Conservation (phyloP, 805 yeast species). For the Lachancea dasiensis region DNA sequence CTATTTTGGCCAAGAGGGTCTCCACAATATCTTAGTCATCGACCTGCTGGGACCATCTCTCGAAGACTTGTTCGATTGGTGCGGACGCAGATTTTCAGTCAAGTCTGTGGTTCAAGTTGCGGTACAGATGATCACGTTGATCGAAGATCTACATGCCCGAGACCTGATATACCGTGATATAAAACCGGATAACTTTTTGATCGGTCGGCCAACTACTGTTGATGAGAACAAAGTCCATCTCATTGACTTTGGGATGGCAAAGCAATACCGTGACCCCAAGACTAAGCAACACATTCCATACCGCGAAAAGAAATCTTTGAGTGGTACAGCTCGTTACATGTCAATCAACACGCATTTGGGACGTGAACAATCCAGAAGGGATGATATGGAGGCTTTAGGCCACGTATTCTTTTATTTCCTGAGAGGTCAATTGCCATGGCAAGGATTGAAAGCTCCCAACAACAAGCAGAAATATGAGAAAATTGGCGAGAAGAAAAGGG, state of each 20-base stretch:
- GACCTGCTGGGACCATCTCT: slow-evolving; percentile 93
- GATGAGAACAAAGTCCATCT: slow-evolving; percentile 82
- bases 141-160: slow-evolving; percentile 81
- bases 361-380: slow-evolving; percentile 93
- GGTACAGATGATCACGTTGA: slow-evolving; percentile 85
- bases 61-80: slow-evolving; percentile 97
- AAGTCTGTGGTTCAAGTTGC: slow-evolving; percentile 93
- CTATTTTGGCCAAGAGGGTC: slow-evolving; percentile 97
- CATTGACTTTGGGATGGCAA: slow-evolving; percentile 98
- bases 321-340: slow-evolving; percentile 99
- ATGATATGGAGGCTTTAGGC: slow-evolving; percentile 93
- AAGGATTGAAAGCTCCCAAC: slow-evolving; percentile 96
- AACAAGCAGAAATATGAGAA: slow-evolving; percentile 97
- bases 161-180: slow-evolving; percentile 93
- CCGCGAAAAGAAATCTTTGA: slow-evolving; percentile 88
- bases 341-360: slow-evolving; percentile 96
- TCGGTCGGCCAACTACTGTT: slow-evolving; percentile 81
- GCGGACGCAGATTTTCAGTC: slow-evolving; percentile 81
- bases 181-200: slow-evolving; percentile 93
- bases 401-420: slow-evolving; percentile 94
- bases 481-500: slow-evolving; percentile 92
- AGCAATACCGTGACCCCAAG: slow-evolving; percentile 94
- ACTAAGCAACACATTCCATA: slow-evolving; percentile 95
- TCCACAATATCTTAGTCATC: slow-evolving; percentile 90
- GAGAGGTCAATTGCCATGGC: slow-evolving; percentile 97